These are phyloP conservation scores for Yarrowia sp. DNA, from an alignment of 805 yeast genomes.

Conservation along the genomic window DNA sequence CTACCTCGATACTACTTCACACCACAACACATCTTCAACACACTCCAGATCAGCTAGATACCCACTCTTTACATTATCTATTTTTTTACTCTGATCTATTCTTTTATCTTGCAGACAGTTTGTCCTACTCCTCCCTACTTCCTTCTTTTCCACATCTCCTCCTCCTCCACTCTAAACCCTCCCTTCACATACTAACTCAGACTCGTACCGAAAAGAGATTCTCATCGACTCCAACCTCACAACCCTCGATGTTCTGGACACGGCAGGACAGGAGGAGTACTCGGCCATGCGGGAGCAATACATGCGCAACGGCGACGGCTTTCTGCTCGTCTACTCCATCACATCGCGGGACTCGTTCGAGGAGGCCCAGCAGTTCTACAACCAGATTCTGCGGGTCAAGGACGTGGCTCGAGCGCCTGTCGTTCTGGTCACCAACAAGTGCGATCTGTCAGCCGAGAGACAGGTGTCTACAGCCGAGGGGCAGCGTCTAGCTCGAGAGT, in stretches of 20 bases:
- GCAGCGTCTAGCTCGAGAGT: slow-evolving; percentile 62
- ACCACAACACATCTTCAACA: too few species aligned
- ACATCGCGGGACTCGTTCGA: slow-evolving; percentile 81
- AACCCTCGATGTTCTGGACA: slow-evolving; percentile 83
- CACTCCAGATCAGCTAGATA: too few species aligned
- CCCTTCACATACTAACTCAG: slow-evolving; percentile 31
- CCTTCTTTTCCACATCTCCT: too few species aligned
- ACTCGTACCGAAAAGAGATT: slow-evolving; percentile 70
- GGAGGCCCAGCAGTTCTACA: slow-evolving; percentile 74
- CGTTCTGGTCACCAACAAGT: slow-evolving; percentile 88
- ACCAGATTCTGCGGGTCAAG: slow-evolving; percentile 70
- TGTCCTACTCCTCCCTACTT: too few species aligned
- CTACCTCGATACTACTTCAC: too few species aligned
- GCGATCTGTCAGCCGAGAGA: slow-evolving; percentile 72
- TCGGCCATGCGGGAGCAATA: slow-evolving; percentile 91
- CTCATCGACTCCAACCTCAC: slow-evolving; percentile 75
- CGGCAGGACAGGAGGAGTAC: slow-evolving; percentile 98
- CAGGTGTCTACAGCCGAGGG: slow-evolving; percentile 84
- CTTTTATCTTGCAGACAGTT: too few species aligned
- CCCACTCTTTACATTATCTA: too few species aligned
- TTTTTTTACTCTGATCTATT: too few species aligned
- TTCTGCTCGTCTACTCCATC: slow-evolving; percentile 79
- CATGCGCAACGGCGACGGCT: slow-evolving; percentile 96
- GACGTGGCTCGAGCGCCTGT: slow-evolving; percentile 55
- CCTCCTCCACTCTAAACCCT: too few species aligned